These are phyloP conservation scores for Eucalyptus pumila DNA, from an alignment of 345 rosid species.

Conservation along the genomic window DNA sequence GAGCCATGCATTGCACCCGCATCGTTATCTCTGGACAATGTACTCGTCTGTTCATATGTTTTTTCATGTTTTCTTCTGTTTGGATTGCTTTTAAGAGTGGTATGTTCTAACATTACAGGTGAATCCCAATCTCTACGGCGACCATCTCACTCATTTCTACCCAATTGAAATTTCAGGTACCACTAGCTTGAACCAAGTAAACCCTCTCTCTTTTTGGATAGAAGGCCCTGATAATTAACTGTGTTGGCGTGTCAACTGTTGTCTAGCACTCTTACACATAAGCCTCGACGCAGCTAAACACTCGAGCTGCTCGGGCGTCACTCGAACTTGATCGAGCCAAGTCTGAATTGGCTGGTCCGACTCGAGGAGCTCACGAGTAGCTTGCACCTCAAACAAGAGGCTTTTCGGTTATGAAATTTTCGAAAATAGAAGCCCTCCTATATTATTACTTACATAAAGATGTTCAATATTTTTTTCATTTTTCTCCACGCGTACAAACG, in stretches of 20 bases:
- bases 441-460: background rate
- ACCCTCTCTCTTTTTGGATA: background rate
- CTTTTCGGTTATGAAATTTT: background rate
- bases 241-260: background rate
- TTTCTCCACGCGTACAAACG: background rate
- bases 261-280: background rate
- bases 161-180: background rate
- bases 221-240: background rate
- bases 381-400: background rate
- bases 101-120: background rate
- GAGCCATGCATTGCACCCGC: background rate
- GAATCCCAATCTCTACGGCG: background rate
- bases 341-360: background rate
- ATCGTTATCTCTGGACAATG: background rate
- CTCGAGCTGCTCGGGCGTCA: background rate
- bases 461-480: background rate
- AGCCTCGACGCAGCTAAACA: background rate
- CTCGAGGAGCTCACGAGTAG: background rate
- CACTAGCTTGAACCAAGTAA: background rate
- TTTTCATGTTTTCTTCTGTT: background rate
- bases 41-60: background rate
- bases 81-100: background rate
- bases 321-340: background rate
- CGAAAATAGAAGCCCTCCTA: background rate
- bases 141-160: background rate